phyloP scores from a whole-genome alignment of 345 rosid species.

The Brassica incana region DNA sequence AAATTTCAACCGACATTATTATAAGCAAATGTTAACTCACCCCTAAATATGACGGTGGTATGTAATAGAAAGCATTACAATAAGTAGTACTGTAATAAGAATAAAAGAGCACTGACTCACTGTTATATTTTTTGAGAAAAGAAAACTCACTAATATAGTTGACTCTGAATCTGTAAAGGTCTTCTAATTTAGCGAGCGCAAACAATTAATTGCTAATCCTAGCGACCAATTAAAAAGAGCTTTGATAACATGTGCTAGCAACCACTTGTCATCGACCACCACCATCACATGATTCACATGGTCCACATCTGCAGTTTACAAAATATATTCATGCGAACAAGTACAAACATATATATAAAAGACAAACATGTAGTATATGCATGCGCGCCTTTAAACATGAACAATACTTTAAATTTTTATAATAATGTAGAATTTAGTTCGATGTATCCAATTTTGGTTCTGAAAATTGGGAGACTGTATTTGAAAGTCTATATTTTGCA shows the following conservation, averaged over 20 bases:
- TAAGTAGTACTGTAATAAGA: not conserved
- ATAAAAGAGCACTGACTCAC: not conserved
- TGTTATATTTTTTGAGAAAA: no score
- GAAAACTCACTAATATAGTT: not conserved
- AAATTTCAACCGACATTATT: not conserved
- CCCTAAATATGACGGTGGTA: not conserved
- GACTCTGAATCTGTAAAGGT: not conserved
- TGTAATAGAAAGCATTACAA: not conserved
- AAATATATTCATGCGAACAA: no score
- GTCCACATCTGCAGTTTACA: no score
- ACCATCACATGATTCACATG: constrained; percentile 29
- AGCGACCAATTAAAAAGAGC: constrained; percentile 22
- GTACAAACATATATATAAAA: no score
- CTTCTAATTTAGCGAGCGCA: constrained; percentile 11
- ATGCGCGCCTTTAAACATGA: constrained; percentile 20
- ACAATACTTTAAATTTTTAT: not conserved
- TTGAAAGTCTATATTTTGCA: not conserved
- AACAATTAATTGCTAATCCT: not conserved
- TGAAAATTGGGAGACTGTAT: not conserved
- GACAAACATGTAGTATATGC: constrained; percentile 16
- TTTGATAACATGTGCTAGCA: constrained; percentile 25
- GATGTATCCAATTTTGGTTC: constrained; percentile 25
- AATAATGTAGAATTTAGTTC: constrained; percentile 2
- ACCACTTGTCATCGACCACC: constrained; percentile 15
- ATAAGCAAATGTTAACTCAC: not conserved